Evolutionary conservation across 1,284 basidiomycete genomes (phyloP), one percentile per base, ranked within the genome.

Genomic region (Omphalotus olearius): DNA sequence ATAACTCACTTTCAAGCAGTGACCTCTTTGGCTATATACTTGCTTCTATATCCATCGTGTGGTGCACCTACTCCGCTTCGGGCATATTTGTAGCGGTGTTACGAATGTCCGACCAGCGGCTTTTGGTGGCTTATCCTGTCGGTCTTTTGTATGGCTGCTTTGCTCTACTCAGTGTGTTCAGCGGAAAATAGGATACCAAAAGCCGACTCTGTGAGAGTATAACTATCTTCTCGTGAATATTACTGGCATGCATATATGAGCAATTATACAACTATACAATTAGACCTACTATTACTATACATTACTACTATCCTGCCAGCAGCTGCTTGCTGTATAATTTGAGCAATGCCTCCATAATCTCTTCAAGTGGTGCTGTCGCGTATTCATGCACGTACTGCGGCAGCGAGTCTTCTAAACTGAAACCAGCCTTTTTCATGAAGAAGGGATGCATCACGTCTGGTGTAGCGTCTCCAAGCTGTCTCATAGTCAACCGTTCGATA

Each of bases 21-120:
- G 89, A 85, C 41, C 71, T 83, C 50, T 70, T 94, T 56, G 94
- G 94, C 39, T 96, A 95, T 68, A 61, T 93, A 35, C 72, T 97
- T 3, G 88, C 91, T 4, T 68, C 81, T 13, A 61, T 95, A 26
- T 91, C 87, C 1, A 92, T 98, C 58, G 65, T 92, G 38, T 98
- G 94, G 94, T 98, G 93, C 72, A 96, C 95, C 39, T 93, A 95
- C 63, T 83, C 93, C 6, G 94, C 94, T 13, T 94, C 91, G 7
- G 87, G 88, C 6, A 98, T 98, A 56, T 98, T 98, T 60, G 92
- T 95, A 17, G 87, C 91, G 1, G 93, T 97, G 16, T 75, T 98
- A 45, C 82, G 90, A 56, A 95, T 98, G 91, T 91, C 91, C 26
- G 88, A 93, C 57, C 94, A 98, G 66, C 80, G 93, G 44, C 73